Base-by-base conservation (phyloP, 2,329 filamentous ascomycete genomes). In the Fusarium chaquense region DNA sequence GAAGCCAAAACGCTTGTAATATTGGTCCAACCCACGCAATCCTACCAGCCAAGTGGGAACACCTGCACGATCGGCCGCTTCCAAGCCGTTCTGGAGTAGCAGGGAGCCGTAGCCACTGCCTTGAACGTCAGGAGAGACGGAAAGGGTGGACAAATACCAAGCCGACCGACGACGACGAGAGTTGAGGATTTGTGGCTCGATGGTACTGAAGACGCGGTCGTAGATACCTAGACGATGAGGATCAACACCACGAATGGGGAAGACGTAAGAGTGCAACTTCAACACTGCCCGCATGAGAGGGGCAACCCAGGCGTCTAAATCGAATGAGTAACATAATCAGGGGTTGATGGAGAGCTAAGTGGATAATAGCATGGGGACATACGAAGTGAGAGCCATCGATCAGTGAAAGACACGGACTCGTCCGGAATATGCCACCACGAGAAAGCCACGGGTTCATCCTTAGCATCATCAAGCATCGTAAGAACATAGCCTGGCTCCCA, bases 141-240 rank as follows among this genome's bases (percentile, higher is more conserved):
- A 76, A 22, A 81, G 61, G 20, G 72, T 77, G 50, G 77, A 77
- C 12, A 81, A 73, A 61, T 81, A 81, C 77, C 76, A 79, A 16
- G 78, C 78, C 10, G 71, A 61, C 30, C 65, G 72, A 30, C 77
- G 77, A 30, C 73, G 72, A 30, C 74, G 72, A 26, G 76, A 72
- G 47, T 66, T 70, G 22, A 79, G 70, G 46, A 76, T 54, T 12
- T 64, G 28, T 8, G 73, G 73, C 52, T 77, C 74, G 40, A 77
- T 50, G 35, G 60, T 52, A 33, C 64, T 57, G 54, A 78, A 73
- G 54, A 71, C 69, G 59, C 73, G 75, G 51, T 69, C 63, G 49
- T 78, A 78, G 52, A 70, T 61, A 58, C 55, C 55, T 24, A 71
- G 44, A 18, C 69, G 56, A 41, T 67, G 47, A 24, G 58, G 9